Percentiles rank a stretch among this genome's conserved stretches.
Conservation (phyloP, 2,329 filamentous ascomycete species). For the Blastomyces percursus region DNA sequence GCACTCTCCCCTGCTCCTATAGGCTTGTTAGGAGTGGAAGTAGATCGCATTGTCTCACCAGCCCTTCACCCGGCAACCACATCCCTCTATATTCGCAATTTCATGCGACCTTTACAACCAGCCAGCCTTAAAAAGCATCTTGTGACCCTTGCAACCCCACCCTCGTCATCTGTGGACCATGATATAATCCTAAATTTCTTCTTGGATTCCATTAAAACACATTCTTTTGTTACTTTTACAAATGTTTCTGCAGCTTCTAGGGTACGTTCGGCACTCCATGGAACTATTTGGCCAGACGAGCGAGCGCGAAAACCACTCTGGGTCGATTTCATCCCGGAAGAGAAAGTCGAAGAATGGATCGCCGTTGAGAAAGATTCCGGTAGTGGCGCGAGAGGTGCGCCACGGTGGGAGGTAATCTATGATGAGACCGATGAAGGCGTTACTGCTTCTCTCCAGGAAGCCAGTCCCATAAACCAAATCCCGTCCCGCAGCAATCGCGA, state of each 20-base stretch:
- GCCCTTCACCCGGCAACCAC: slow-evolving; percentile 61
- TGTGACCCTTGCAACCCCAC: slow-evolving; percentile 53
- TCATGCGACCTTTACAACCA: slow-evolving; percentile 75
- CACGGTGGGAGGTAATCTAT: slow-evolving; percentile 66
- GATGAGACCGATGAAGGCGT: slow-evolving; percentile 47
- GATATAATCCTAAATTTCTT: slow-evolving; percentile 58
- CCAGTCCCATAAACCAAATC: slow-evolving; percentile 9
- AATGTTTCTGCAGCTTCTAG: slow-evolving; percentile 60
- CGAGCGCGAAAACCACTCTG: slow-evolving; percentile 70
- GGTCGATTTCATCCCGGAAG: slow-evolving; percentile 79
- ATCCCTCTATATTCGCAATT: slow-evolving; percentile 77
- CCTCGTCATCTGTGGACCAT: slow-evolving; percentile 40
- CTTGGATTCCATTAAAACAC: slow-evolving; percentile 75
- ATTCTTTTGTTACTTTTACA: slow-evolving; percentile 69
- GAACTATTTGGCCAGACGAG: slow-evolving; percentile 76
- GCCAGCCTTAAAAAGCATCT: slow-evolving; percentile 58
- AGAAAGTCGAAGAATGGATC: slow-evolving; percentile 64
- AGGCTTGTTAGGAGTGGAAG: slow-evolving; percentile 25
- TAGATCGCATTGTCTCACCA: slow-evolving; percentile 37
- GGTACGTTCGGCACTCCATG: slow-evolving; percentile 65
- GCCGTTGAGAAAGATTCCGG: slow-evolving; percentile 49
- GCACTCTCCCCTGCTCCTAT: slow-evolving; percentile 19
- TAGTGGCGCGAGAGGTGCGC: slow-evolving; percentile 31
- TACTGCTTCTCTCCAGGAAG: slow-evolving; percentile 47
- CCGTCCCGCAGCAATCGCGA: slow-evolving; percentile 5